These are phyloP conservation scores for Bromus sterilis DNA, from an alignment of 176 grass and related monocot species.

Conservation along the genomic window DNA sequence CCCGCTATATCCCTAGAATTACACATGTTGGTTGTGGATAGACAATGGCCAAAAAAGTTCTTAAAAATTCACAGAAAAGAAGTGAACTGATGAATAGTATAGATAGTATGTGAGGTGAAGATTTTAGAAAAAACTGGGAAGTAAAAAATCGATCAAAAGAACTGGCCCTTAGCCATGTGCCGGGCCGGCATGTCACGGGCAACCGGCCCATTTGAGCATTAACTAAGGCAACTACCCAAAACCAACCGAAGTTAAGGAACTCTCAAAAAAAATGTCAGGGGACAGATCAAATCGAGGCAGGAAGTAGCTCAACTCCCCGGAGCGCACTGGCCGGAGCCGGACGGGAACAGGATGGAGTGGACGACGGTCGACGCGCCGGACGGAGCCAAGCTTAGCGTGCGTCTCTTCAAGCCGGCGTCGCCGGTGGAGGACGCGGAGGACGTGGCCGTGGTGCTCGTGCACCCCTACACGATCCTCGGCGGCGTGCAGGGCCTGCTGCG, in stretches of 20 bases:
- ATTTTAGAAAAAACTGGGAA: no score
- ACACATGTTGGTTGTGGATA: no score
- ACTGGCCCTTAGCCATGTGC: no score
- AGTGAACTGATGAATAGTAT: no score
- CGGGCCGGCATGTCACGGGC: no score
- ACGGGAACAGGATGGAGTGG: constrained; percentile 39
- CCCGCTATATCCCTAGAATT: no score
- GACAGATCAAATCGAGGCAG: constrained; percentile 23
- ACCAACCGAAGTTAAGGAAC: not conserved
- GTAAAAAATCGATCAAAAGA: no score
- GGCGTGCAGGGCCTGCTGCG: constrained; percentile 89
- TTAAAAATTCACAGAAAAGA: no score
- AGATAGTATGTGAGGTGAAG: no score
- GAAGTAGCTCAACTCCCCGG: not conserved
- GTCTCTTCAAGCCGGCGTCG: constrained; percentile 60
- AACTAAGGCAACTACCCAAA: not conserved
- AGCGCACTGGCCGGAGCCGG: constrained; percentile 13
- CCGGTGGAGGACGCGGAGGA: constrained; percentile 28
- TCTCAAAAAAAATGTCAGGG: not conserved
- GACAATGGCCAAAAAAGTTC: no score
- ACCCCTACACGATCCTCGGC: constrained; percentile 86
- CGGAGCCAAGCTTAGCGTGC: constrained; percentile 68
- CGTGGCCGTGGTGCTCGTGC: constrained; percentile 72
- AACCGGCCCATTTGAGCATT: not conserved
- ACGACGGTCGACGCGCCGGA: constrained; percentile 68